phyloP scores from a whole-genome alignment of 805 yeast genomes.

The Suhomyces sp. region DNA sequence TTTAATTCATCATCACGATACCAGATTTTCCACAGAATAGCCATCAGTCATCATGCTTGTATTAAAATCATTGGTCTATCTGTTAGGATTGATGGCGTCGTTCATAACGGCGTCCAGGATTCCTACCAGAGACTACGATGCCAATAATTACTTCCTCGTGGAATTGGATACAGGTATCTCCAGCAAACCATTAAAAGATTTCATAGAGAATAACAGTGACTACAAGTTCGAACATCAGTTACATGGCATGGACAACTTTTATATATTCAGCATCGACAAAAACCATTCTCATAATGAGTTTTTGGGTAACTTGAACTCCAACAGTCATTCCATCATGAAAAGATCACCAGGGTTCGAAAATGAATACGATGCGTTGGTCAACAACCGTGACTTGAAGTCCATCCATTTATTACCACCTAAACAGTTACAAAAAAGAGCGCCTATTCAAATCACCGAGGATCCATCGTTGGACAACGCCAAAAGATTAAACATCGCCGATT shows the following conservation, averaged over 20 bases:
- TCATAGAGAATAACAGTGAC: slow-evolving; percentile 38
- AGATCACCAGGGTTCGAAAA: slow-evolving; percentile 27
- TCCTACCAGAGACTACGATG: slow-evolving; percentile 45
- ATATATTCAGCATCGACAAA: slow-evolving; percentile 61
- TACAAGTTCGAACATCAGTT: slow-evolving; percentile 61
- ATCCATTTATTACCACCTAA: slow-evolving; percentile 58
- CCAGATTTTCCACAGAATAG: no score
- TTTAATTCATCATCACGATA: no score
- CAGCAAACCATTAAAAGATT: slow-evolving; percentile 28
- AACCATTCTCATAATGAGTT: slow-evolving; percentile 30
- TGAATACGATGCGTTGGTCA: slow-evolving; percentile 25
- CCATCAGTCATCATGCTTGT: slow-evolving; percentile 4
- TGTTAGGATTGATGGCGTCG: slow-evolving; percentile 1
- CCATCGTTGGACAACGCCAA: neutral
- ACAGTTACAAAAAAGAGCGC: slow-evolving; percentile 54
- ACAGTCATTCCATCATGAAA: slow-evolving; percentile 25
- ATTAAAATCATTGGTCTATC: neutral
- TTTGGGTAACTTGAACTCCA: slow-evolving; percentile 37
- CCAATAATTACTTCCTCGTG: slow-evolving; percentile 60
- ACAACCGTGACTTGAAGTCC: slow-evolving; percentile 38
- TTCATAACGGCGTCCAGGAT: slow-evolving; percentile 5
- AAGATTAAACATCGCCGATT: slow-evolving; percentile 38
- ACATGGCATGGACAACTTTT: slow-evolving; percentile 59
- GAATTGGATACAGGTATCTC: slow-evolving; percentile 43
- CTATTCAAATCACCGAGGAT: slow-evolving; percentile 42